phyloP scores from a whole-genome alignment of 2,329 filamentous ascomycete species.

The Pyricularia sp. region DNA sequence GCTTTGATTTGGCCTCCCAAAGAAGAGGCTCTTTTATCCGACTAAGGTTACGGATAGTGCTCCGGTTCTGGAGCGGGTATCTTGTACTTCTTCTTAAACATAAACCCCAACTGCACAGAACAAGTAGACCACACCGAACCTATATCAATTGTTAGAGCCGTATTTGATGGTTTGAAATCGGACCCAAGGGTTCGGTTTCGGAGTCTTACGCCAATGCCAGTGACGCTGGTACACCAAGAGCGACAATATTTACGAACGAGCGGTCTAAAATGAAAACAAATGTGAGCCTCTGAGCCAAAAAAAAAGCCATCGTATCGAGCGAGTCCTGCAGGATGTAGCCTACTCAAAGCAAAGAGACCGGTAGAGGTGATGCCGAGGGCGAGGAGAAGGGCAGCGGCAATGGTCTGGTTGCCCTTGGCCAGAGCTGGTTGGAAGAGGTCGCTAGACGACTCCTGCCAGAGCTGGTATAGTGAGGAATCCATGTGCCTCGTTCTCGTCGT shows the following conservation, averaged over 20 bases:
- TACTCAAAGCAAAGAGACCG: conserved; percentile 81
- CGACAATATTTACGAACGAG: conserved; percentile 64
- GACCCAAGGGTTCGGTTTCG: neutral
- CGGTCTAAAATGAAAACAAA: conserved; percentile 50
- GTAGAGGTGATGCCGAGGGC: conserved; percentile 62
- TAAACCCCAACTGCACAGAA: conserved; percentile 98
- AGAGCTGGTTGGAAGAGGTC: conserved; percentile 75
- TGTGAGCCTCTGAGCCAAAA: neutral
- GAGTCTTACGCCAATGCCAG: conserved; percentile 74
- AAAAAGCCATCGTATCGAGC: too few species aligned
- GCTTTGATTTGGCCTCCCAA: neutral
- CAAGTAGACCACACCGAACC: conserved; percentile 93
- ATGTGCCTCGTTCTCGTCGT: conserved; percentile 34
- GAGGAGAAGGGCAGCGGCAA: conserved; percentile 68
- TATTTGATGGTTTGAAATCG: conserved; percentile 7
- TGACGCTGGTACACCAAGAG: conserved; percentile 79
- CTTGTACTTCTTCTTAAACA: conserved; percentile 50
- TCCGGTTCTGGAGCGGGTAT: conserved; percentile 25
- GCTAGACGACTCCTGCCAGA: conserved; percentile 89
- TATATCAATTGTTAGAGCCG: conserved; percentile 25
- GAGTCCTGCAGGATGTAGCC: conserved; percentile 15
- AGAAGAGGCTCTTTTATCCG: neutral
- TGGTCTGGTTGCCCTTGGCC: conserved; percentile 76
- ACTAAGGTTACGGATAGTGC: neutral
- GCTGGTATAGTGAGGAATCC: conserved; percentile 74